phyloP scores from a whole-genome alignment of 352 stramenopile species.

The Aphanomyces stellatus region DNA sequence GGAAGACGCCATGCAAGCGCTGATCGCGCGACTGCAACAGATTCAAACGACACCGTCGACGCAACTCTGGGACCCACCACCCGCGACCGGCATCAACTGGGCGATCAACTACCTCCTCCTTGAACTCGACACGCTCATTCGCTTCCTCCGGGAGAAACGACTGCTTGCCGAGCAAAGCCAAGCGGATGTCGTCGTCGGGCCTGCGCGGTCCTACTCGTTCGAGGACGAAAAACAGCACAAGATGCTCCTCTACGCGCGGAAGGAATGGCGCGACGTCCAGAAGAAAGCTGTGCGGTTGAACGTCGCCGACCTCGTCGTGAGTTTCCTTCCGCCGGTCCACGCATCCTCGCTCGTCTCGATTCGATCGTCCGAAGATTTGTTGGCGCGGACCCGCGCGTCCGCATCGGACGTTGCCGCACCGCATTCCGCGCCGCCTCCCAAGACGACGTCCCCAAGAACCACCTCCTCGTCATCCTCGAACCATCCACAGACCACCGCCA shows the following conservation, averaged over 20 bases:
- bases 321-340: neutral
- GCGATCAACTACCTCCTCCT: conserved; percentile 14
- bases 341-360: no score
- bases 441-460: neutral
- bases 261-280: neutral
- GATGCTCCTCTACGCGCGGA: conserved; percentile 6
- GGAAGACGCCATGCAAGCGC: neutral
- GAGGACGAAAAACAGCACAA: neutral
- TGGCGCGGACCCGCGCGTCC: no score
- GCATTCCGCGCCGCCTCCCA: no score
- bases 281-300: conserved; percentile 7
- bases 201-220: conserved; percentile 7
- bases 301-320: conserved; percentile 2
- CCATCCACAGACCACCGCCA: neutral
- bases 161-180: neutral
- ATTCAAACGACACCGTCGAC: neutral
- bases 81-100: neutral
- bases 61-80: neutral
- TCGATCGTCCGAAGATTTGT: no score
- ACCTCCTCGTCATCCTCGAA: no score
- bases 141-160: conserved; percentile 1
- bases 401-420: no score
- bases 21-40: neutral
- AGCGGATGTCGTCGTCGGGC: no score
- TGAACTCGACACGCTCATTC: conserved; percentile 12